Base-by-base conservation (phyloP, 1,284 basidiomycete genomes). In the Pseudozyma sp. region DNA sequence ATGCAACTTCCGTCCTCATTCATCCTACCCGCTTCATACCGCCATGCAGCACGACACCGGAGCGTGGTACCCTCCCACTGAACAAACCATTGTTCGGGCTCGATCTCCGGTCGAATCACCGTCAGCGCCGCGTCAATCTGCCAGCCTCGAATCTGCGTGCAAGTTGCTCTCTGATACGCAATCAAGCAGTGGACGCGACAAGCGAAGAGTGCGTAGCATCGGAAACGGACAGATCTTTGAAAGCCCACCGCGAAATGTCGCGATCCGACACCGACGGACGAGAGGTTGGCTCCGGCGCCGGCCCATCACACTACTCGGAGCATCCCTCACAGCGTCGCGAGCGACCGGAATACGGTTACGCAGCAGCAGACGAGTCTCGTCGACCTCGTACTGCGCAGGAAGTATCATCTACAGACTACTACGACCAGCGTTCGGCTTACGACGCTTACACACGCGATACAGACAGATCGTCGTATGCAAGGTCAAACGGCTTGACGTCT, bases 181-280 rank as follows among this genome's bases (percentile, higher is more conserved):
- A 42, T 24, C 47, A 10, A 48, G 47, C 33, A 17, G 47, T 8
- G 6, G n/a, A 11, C 14, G 14, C 6, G 4, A 14, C 35, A 45
- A 54, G 8, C 24, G 45, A 46, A 35, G 30, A 52, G 40, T 37
- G 19, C 43, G 14, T 16, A 10, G 11, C 48, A 29, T 6, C 8
- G 14, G 19, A 14, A 19, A 30, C 33, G 8, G 1, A 14, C 16
- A 9, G 19, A 39, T 31, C 24, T 49, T 17, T 50, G 45, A 29
- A 33, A 44, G 33, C 53, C 13, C 47, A 50, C 39, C 39, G 24
- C 14, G 46, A 39, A 47, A 63, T 68, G 66, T 68, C 66, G 11
- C 66, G 66, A 10, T 63, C 66, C 16, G 66, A 68, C 24, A 14
- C 52, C n/a, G 60, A 63, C 39, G 60, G 62, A 39, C 66, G 56